A percentile compares a stretch with the other conserved stretches of the same genome.
Conservation (phyloP, 2,329 filamentous ascomycete species). For the Monilinia aucupariae region DNA sequence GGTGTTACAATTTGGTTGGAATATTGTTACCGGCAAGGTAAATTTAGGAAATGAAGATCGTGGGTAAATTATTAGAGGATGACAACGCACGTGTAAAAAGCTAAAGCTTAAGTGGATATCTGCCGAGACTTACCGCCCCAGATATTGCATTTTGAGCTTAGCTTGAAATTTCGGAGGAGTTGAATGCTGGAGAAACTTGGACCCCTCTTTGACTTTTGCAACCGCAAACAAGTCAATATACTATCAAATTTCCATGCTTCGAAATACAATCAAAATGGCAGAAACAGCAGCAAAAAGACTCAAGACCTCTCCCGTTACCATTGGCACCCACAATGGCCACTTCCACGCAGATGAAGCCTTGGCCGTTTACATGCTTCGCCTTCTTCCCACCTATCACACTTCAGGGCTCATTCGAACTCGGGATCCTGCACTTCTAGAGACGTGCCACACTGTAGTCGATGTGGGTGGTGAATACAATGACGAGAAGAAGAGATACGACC, state of each 20-base stretch:
- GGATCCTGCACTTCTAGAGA: constrained; percentile 69
- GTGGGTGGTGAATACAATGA: constrained; percentile 94
- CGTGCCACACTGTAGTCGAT: constrained; percentile 93
- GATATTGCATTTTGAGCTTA: background rate
- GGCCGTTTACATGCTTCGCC: constrained; percentile 90
- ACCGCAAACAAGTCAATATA: background rate
- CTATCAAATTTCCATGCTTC: constrained; percentile 39
- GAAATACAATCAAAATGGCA: constrained; percentile 52
- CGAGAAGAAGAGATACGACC: constrained; percentile 75
- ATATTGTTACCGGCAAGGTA: constrained; percentile 1
- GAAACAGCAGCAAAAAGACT: constrained; percentile 74
- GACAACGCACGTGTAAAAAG: constrained; percentile 14
- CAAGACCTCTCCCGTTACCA: constrained; percentile 59
- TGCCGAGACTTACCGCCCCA: background rate
- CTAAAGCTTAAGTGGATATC: constrained; percentile 10
- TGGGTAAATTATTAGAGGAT: constrained; percentile 5
- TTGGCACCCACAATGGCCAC: constrained; percentile 93
- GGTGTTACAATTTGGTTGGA: background rate
- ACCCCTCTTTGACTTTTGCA: constrained; percentile 11
- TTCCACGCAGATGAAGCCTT: constrained; percentile 99
- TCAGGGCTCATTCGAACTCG: constrained; percentile 79
- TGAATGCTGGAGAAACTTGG: constrained; percentile 13
- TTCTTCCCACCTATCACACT: constrained; percentile 72
- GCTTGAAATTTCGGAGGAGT: constrained; percentile 4
- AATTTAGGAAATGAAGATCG: constrained; percentile 12